phyloP scores from a whole-genome alignment of 768 basidiomycete species.

The Pleurotus salmoneostramineus region DNA sequence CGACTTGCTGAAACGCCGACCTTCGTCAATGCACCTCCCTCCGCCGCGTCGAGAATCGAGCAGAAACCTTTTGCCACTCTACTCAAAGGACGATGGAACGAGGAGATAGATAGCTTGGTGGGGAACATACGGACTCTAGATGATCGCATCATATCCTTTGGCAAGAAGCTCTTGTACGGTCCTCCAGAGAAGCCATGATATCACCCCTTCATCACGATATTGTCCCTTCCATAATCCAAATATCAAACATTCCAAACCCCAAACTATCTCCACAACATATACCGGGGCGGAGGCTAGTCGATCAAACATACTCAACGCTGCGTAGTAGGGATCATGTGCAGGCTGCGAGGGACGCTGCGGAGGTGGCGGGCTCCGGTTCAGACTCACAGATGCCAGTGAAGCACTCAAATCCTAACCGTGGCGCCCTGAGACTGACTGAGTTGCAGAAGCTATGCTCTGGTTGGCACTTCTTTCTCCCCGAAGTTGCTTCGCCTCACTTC shows the following conservation, averaged over 20 bases:
- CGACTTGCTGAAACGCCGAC: slow-evolving; percentile 49
- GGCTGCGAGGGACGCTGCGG: slow-evolving; percentile 19
- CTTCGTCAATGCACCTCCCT: slow-evolving; percentile 42
- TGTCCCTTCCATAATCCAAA: too few relatives aligned
- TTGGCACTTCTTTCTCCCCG: too few relatives aligned
- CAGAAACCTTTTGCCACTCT: slow-evolving; percentile 40
- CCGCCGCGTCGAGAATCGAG: slow-evolving; percentile 51
- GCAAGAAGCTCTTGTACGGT: slow-evolving; percentile 41
- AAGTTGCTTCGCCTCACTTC: too few relatives aligned
- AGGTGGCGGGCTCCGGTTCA: slow-evolving; percentile 30
- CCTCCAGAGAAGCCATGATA: neutral
- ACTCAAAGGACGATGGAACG: slow-evolving; percentile 56
- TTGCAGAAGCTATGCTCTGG: too few relatives aligned
- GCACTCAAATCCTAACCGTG: slow-evolving; percentile 23
- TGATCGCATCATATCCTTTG: slow-evolving; percentile 41
- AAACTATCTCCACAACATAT: too few relatives aligned
- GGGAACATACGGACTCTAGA: slow-evolving; percentile 43
- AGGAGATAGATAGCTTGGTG: slow-evolving; percentile 45
- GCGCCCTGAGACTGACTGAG: too few relatives aligned
- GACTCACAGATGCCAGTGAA: slow-evolving; percentile 54
- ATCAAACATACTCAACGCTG: slow-evolving; percentile 23
- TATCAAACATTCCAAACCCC: too few relatives aligned
- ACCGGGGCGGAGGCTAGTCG: neutral
- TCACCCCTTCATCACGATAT: neutral
- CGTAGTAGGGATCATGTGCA: slow-evolving; percentile 31